Evolutionary conservation across 768 basidiomycete genomes (phyloP).

Genomic region (Trichaptum fuscoviolaceum): DNA sequence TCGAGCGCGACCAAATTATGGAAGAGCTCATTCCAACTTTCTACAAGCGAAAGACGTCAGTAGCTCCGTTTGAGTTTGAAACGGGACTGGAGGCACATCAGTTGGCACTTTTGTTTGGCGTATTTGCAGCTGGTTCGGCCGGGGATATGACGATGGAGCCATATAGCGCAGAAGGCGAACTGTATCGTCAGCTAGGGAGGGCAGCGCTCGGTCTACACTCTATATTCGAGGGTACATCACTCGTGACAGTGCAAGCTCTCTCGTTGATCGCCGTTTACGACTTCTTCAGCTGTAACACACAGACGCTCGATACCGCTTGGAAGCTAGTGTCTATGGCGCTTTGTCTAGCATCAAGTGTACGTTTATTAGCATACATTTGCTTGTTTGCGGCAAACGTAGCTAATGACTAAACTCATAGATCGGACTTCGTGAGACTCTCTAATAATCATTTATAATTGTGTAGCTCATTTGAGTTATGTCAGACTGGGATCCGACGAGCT

Average conservation of each 20-base stretch:
- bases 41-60: constrained; percentile 27
- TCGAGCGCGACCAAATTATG: constrained; percentile 43
- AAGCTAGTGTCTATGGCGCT: not conserved
- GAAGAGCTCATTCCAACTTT: constrained; percentile 34
- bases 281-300: not conserved
- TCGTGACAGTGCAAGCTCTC: constrained; percentile 46
- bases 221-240: constrained; percentile 47
- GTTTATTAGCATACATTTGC: not conserved
- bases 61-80: not conserved
- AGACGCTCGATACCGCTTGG: not conserved
- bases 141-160: not conserved
- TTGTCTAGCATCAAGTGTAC: not conserved
- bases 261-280: constrained; percentile 40
- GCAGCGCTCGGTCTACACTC: constrained; percentile 41
- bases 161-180: constrained; percentile 39
- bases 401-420: not conserved
- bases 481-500: constrained; percentile 71
- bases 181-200: constrained; percentile 42
- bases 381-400: not conserved
- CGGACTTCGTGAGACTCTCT: constrained; percentile 14
- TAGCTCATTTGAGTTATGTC: constrained; percentile 21
- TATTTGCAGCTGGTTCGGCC: not conserved
- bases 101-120: not conserved
- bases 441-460: constrained; percentile 27
- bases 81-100: not conserved